Conservation (phyloP, 2,329 filamentous ascomycete genomes). For the Neobulgaria alba region DNA sequence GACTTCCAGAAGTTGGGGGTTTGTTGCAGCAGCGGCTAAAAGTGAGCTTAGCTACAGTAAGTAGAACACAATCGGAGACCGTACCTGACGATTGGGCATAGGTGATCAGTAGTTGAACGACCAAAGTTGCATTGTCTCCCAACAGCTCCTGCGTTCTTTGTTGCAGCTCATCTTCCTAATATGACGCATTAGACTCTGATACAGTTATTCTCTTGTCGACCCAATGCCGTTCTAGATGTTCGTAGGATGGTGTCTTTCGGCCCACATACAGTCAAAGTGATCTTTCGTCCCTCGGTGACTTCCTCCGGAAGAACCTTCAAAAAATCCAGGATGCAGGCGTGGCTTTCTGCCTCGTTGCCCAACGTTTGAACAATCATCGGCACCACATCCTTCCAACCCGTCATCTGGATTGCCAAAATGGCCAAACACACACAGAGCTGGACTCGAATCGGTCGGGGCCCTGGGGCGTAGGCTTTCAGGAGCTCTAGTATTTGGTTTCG, state of each 20-base stretch:
- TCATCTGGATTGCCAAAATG: conserved; percentile 93
- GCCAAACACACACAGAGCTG: conserved; percentile 93
- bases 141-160: conserved; percentile 81
- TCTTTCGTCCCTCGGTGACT: conserved; percentile 98
- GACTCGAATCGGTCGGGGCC: conserved; percentile 76
- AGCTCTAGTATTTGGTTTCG: conserved; percentile 78
- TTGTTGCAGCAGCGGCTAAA: conserved; percentile 66
- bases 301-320: conserved; percentile 95
- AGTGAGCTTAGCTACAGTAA: conserved; percentile 1
- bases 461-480: conserved; percentile 70
- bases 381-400: conserved; percentile 88
- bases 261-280: conserved; percentile 87
- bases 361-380: conserved; percentile 71
- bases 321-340: conserved; percentile 89
- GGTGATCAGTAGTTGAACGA: conserved; percentile 77
- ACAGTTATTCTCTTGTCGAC: conserved; percentile 29
- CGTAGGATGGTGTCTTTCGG: conserved; percentile 42
- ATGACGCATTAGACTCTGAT: conserved; percentile 40
- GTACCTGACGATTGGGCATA: conserved; percentile 88
- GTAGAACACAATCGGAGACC: conserved; percentile 17
- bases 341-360: conserved; percentile 65
- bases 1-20: conserved; percentile 87
- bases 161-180: conserved; percentile 88
- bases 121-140: conserved; percentile 81
- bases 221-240: conserved; percentile 28